Percentiles rank a stretch among this genome's conserved stretches.
These are phyloP conservation scores for Boletus reticuloceps DNA, from an alignment of 768 basidiomycete genomes.

Conservation along the genomic window DNA sequence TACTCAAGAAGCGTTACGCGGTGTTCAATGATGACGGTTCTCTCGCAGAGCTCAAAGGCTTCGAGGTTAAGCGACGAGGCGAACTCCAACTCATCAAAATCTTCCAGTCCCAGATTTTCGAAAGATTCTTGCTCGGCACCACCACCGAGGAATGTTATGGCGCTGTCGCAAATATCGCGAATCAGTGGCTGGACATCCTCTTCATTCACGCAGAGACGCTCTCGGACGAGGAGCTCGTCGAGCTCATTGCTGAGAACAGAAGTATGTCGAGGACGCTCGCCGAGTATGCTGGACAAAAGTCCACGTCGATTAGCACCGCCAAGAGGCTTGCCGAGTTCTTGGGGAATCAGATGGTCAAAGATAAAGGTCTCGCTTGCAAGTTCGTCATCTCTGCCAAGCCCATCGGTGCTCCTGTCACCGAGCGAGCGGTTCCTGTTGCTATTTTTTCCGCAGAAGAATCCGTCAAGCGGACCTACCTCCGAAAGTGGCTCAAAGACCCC, in stretches of 20 bases:
- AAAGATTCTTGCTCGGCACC: slow-evolving; percentile 90
- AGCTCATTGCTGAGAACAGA: slow-evolving; percentile 97
- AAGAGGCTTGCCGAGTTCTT: slow-evolving; percentile 93
- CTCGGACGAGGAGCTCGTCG: slow-evolving; percentile 89
- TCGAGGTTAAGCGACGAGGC: slow-evolving; percentile 97
- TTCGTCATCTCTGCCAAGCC: slow-evolving; percentile 98
- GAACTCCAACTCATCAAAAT: slow-evolving; percentile 99
- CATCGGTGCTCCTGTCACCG: slow-evolving; percentile 90
- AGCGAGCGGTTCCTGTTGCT: slow-evolving; percentile 93
- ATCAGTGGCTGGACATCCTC: slow-evolving; percentile 97
- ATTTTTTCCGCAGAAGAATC: slow-evolving; percentile 96
- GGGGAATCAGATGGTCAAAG: slow-evolving; percentile 98
- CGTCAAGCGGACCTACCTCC: slow-evolving; percentile 85
- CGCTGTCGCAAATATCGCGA: slow-evolving; percentile 88
- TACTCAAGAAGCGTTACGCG: slow-evolving; percentile 97
- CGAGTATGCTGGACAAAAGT: slow-evolving; percentile 96
- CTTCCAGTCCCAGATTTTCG: slow-evolving; percentile 98
- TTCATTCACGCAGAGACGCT: slow-evolving; percentile 84
- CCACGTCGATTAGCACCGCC: slow-evolving; percentile 97
- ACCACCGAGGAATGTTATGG: slow-evolving; percentile 96
- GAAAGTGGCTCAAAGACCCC: slow-evolving; percentile 96
- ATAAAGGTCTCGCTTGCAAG: slow-evolving; percentile 97
- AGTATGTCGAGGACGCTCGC: slow-evolving; percentile 97
- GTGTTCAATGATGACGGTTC: slow-evolving; percentile 98
- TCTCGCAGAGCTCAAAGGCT: slow-evolving; percentile 97